Base-by-base conservation (phyloP, 306 rosid species). In the Fagus crenata region DNA sequence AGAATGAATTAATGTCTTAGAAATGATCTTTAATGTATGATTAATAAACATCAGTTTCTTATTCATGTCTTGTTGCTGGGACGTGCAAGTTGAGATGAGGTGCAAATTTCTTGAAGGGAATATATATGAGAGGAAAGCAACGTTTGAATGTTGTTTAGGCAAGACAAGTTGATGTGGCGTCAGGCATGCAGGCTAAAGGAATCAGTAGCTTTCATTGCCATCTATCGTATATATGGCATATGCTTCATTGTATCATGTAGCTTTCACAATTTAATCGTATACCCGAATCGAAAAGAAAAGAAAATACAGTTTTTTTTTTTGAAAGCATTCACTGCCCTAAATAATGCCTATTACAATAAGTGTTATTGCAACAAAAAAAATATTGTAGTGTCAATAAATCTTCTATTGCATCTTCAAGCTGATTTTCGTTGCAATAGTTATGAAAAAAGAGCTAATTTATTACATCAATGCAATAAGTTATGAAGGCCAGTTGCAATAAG, bases 71-170 rank as follows among this genome's bases (percentile, higher is more conserved):
- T 53, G 49, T 35, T 53, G 75, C 37, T 5, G 58, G 49, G 69
- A 76, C 46, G 37, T 40, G 41, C 84, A 78, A 81, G 84, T 72
- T 61, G 80, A 83, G 51, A 53, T 37, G 53, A 49, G 53, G 60
- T 64, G 59, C 68, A 37, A n/a, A 54, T 49, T 49, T 61, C 39
- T 8, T 22, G 72, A 3, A 35, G 15, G 51, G 71, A 36, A 58
- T 46, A 14, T 33, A 39, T 22, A 51, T 49, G 12, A 11, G 5
- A 72, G 31, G 58, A 49, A 8, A 37, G 22, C 7, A 33, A 46
- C 31, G 43, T 33, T 7, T 33, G 75, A 36, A 13, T 63, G 42
- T 63, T 35, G 15, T 51, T 0, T 53, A 12, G 75, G 33, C 28
- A 46, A 7, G 61, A 35, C 41, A 63, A 63, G 69, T 72, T 33